Evolutionary conservation across 441 rosid genomes (phyloP).

Genomic region (Pelargonium myrrhifolium): DNA sequence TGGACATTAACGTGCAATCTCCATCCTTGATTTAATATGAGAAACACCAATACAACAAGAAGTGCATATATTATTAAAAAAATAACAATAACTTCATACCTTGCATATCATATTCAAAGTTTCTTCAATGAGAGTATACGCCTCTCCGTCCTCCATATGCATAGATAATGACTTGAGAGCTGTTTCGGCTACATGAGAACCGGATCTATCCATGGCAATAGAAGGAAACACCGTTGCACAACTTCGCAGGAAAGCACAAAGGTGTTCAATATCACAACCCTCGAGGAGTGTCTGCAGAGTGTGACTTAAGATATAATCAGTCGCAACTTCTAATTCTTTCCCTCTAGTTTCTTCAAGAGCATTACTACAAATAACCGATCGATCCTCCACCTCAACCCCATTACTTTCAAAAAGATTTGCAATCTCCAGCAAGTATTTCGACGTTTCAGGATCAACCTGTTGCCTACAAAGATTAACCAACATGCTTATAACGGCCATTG

Average conservation of each 20-base stretch:
- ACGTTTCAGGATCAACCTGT: constrained; percentile 75
- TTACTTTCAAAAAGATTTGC: constrained; percentile 72
- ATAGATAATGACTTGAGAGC: constrained; percentile 71
- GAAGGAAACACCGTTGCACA: constrained; percentile 57
- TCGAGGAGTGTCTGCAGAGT: constrained; percentile 74
- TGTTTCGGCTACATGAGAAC: constrained; percentile 91
- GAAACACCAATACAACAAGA: background rate
- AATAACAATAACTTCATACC: constrained; percentile 33
- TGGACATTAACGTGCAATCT: background rate
- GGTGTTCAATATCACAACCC: constrained; percentile 73
- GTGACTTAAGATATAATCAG: constrained; percentile 85
- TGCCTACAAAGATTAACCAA: constrained; percentile 40
- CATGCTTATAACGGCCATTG: background rate
- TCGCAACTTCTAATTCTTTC: constrained; percentile 78
- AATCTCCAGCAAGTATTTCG: constrained; percentile 77
- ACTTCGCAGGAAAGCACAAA: constrained; percentile 64
- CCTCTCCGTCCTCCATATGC: constrained; percentile 63
- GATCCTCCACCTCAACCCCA: constrained; percentile 69
- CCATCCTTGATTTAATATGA: too few species aligned
- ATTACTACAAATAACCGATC: constrained; percentile 59
- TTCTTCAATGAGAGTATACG: constrained; percentile 55
- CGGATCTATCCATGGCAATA: constrained; percentile 85
- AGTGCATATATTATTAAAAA: background rate
- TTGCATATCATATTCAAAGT: constrained; percentile 59
- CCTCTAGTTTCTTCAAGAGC: constrained; percentile 91